phyloP scores from a whole-genome alignment of 306 rosid species.

The Luffa aegyptiaca region DNA sequence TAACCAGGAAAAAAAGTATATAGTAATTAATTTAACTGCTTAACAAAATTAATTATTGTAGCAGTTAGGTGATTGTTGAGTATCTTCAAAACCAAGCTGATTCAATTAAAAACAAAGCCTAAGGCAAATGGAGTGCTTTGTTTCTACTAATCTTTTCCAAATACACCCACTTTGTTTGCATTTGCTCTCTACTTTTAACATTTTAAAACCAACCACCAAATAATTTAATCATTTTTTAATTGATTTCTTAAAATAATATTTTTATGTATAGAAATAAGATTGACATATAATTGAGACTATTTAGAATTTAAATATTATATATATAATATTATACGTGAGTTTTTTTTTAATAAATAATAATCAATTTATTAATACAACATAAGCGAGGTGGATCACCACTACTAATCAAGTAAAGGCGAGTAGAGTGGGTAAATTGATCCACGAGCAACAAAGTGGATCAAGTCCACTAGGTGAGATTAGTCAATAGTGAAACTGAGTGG shows the following conservation, averaged over 20 bases:
- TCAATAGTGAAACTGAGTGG: background rate
- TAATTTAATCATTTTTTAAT: background rate
- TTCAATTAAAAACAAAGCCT: background rate
- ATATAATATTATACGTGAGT: no score
- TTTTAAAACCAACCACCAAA: background rate
- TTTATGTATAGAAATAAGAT: background rate
- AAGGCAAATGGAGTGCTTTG: background rate
- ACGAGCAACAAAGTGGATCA: background rate
- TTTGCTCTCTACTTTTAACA: background rate
- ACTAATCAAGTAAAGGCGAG: no score
- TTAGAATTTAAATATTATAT: no score
- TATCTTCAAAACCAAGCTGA: slow-evolving; percentile 12
- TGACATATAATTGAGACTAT: background rate
- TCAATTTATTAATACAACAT: no score
- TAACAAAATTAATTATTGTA: background rate
- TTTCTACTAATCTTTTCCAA: background rate
- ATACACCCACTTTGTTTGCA: background rate
- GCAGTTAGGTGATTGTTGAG: slow-evolving; percentile 1
- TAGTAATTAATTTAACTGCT: background rate
- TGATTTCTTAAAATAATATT: background rate
- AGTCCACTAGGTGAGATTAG: background rate
- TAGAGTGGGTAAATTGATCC: background rate
- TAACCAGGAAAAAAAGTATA: background rate
- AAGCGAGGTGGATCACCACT: no score
- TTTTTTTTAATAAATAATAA: no score